Conservation (phyloP, 139 green algal species). For the Chlamydomonas incerta region DNA sequence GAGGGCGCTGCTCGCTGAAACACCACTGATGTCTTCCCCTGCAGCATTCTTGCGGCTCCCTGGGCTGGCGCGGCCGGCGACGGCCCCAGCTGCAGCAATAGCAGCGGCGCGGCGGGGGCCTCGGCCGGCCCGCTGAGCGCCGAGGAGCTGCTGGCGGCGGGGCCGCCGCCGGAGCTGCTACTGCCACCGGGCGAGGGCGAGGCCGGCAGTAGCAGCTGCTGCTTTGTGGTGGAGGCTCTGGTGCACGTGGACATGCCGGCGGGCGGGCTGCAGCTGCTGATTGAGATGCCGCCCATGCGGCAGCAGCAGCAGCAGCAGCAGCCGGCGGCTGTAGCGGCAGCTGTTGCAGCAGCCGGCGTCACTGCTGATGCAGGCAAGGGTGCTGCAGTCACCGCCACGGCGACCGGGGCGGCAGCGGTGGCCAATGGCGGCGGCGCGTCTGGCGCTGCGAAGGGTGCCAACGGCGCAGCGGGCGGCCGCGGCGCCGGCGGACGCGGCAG, state of each 20-base stretch:
- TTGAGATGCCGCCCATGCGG: constrained; percentile 15
- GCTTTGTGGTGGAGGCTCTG: constrained; percentile 36
- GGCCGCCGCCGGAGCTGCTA: constrained; percentile 19
- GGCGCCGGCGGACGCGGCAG: too few species aligned
- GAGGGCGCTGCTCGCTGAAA: too few species aligned
- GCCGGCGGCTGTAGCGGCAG: too few species aligned
- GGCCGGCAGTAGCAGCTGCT: background rate
- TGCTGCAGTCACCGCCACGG: too few species aligned
- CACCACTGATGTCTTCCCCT: too few species aligned
- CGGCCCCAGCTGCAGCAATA: background rate
- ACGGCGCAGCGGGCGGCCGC: too few species aligned
- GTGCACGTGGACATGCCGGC: constrained; percentile 51
- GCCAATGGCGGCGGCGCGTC: too few species aligned
- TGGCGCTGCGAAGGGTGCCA: too few species aligned
- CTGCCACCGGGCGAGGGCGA: background rate
- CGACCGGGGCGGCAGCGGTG: too few species aligned
- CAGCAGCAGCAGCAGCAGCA: background rate
- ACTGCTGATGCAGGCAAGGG: too few species aligned
- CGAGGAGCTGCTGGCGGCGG: constrained; percentile 31
- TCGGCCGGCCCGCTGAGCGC: constrained; percentile 3
- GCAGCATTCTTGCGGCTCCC: constrained; percentile 6
- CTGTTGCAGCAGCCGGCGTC: too few species aligned
- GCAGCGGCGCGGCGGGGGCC: too few species aligned
- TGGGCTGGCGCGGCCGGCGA: background rate
- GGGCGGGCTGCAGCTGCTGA: constrained; percentile 49